Percentiles rank a stretch among this genome's conserved stretches.
These are phyloP conservation scores for Dalbergia oliveri DNA, from an alignment of 306 rosid species.

Conservation along the genomic window DNA sequence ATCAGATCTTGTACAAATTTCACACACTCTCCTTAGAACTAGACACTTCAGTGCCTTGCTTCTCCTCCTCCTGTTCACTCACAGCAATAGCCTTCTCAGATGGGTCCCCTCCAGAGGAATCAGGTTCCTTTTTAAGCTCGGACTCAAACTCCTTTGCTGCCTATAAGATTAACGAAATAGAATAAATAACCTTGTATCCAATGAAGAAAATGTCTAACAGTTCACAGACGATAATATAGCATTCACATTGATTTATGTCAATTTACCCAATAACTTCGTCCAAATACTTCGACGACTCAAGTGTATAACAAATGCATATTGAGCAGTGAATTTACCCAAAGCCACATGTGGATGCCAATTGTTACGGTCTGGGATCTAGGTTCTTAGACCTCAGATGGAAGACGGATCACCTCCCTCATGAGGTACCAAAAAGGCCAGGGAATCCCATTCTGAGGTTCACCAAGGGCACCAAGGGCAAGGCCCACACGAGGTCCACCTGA, in stretches of 20 bases:
- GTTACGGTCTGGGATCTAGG: too few relatives aligned
- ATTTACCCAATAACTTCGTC: neutral
- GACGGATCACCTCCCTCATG: too few relatives aligned
- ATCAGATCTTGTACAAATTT: slow-evolving; percentile 46
- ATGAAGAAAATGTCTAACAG: slow-evolving; percentile 7
- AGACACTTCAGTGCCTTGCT: slow-evolving; percentile 64
- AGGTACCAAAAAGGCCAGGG: too few relatives aligned
- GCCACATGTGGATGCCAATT: neutral
- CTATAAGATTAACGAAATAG: slow-evolving; percentile 56
- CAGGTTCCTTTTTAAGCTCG: slow-evolving; percentile 85
- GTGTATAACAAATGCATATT: neutral
- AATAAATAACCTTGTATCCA: slow-evolving; percentile 34
- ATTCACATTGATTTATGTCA: slow-evolving; percentile 7
- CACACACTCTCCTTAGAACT: slow-evolving; percentile 79
- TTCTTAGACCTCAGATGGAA: too few relatives aligned
- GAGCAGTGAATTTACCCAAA: slow-evolving; percentile 17
- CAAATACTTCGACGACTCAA: neutral
- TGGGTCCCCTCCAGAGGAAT: slow-evolving; percentile 49
- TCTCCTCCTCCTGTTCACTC: slow-evolving; percentile 61
- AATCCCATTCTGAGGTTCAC: too few relatives aligned
- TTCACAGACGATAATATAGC: neutral
- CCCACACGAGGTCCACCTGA: too few relatives aligned
- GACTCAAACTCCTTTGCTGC: slow-evolving; percentile 98
- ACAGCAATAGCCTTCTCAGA: slow-evolving; percentile 56
- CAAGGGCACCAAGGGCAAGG: too few relatives aligned